Conservation (phyloP, 768 basidiomycete species). For the Auriculariales sp. region DNA sequence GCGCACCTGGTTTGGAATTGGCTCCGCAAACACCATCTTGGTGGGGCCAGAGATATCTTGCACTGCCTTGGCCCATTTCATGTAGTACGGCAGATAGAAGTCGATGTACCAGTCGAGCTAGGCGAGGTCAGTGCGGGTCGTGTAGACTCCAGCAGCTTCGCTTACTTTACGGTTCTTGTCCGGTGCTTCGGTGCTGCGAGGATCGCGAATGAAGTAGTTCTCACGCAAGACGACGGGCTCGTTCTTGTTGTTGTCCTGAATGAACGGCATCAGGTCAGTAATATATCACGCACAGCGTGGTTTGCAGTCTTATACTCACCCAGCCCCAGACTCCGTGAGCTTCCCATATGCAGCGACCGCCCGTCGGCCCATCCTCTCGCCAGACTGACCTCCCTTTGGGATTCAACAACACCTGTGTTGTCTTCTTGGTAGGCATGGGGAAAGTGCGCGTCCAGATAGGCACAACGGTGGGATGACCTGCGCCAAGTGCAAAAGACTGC, state of each 20-base stretch:
- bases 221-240: conserved; percentile 66
- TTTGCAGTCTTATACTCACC: too few species aligned
- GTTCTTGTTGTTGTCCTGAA: conserved; percentile 44
- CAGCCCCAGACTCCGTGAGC: conserved; percentile 91
- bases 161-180: not conserved
- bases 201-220: conserved; percentile 49
- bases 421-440: conserved; percentile 69
- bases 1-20: conserved; percentile 87
- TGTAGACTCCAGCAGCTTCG: not conserved
- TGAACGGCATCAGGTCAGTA: too few species aligned
- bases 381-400: conserved; percentile 45
- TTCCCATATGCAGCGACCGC: conserved; percentile 62
- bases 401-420: conserved; percentile 46
- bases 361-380: conserved; percentile 59
- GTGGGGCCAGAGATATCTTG: conserved; percentile 29
- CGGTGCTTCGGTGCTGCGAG: not conserved
- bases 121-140: not conserved
- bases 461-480: conserved; percentile 72
- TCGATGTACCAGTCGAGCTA: conserved; percentile 81
- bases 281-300: too few species aligned
- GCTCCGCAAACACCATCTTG: conserved; percentile 58
- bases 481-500: conserved; percentile 84
- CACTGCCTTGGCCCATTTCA: conserved; percentile 51
- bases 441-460: conserved; percentile 73
- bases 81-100: conserved; percentile 67